Evolutionary conservation across 2,329 filamentous ascomycete genomes (phyloP).

Genomic region (Fusarium sp.): DNA sequence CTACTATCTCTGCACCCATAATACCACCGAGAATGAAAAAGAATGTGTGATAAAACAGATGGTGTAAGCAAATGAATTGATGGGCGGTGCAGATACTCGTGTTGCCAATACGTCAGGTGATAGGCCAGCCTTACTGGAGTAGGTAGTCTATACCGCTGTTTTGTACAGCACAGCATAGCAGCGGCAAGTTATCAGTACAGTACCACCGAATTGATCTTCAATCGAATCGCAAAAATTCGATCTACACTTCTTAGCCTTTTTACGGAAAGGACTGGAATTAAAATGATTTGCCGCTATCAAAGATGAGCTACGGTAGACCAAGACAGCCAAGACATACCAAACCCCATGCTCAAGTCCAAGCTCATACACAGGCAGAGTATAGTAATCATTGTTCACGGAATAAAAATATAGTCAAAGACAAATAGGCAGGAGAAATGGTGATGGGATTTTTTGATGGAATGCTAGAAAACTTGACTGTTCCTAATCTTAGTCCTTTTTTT

Average conservation of each 20-base stretch:
- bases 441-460: conserved; percentile 10
- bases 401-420: background rate
- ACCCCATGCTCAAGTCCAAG: background rate
- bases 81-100: conserved; percentile 8
- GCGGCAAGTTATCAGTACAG: conserved; percentile 6
- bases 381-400: conserved; percentile 5
- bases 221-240: conserved; percentile 3
- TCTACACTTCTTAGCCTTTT: conserved; percentile 18
- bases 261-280: conserved; percentile 37
- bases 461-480: conserved; percentile 29
- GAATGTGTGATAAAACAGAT: background rate
- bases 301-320: conserved; percentile 18
- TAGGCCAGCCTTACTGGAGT: conserved; percentile 30
- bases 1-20: conserved; percentile 16
- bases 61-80: background rate
- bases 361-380: background rate
- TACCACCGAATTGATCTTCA: conserved; percentile 20
- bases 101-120: conserved; percentile 15
- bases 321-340: conserved; percentile 10
- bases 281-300: conserved; percentile 36
- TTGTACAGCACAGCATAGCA: conserved; percentile 2
- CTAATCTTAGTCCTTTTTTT: conserved; percentile 46
- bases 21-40: conserved; percentile 9
- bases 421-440: conserved; percentile 1
- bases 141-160: conserved; percentile 27